Percentiles rank a stretch among this genome's conserved stretches.
Evolutionary conservation across 371 early-diverging fungal genomes (phyloP).

Genomic region (Haplosporangium sp.): DNA sequence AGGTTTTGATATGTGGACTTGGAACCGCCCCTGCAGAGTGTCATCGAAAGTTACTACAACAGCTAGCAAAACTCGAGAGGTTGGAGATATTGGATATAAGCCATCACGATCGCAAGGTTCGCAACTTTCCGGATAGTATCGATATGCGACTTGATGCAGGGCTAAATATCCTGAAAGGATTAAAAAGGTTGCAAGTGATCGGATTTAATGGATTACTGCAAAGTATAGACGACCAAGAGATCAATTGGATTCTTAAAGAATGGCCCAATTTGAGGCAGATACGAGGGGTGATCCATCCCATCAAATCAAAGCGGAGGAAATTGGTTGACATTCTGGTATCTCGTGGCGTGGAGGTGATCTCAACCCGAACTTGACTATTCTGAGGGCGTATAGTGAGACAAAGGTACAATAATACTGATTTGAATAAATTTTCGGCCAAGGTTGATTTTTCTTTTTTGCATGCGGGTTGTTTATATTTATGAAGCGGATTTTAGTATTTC

Average conservation of each 20-base stretch:
- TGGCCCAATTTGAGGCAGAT: slow-evolving; percentile 15
- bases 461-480: too few relatives aligned
- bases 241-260: slow-evolving; percentile 16
- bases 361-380: neutral
- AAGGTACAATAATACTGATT: neutral
- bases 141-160: slow-evolving; percentile 16
- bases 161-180: neutral
- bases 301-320: neutral
- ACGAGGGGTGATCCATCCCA: slow-evolving; percentile 15
- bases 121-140: slow-evolving; percentile 1
- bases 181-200: slow-evolving; percentile 8
- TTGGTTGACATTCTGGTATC: neutral
- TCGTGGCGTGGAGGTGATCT: neutral
- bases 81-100: slow-evolving; percentile 10
- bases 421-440: neutral
- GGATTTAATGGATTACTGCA: slow-evolving; percentile 14
- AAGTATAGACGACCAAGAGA: slow-evolving; percentile 6
- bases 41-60: neutral
- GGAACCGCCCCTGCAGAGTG: slow-evolving; percentile 3
- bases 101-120: neutral
- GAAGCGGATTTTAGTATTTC: too few relatives aligned
- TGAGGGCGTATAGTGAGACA: neutral
- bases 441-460: too few relatives aligned
- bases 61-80: slow-evolving; percentile 7
- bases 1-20: slow-evolving; percentile 16